Conservation (phyloP, 2,329 filamentous ascomycete species). For the Coleophoma crateriformis region DNA sequence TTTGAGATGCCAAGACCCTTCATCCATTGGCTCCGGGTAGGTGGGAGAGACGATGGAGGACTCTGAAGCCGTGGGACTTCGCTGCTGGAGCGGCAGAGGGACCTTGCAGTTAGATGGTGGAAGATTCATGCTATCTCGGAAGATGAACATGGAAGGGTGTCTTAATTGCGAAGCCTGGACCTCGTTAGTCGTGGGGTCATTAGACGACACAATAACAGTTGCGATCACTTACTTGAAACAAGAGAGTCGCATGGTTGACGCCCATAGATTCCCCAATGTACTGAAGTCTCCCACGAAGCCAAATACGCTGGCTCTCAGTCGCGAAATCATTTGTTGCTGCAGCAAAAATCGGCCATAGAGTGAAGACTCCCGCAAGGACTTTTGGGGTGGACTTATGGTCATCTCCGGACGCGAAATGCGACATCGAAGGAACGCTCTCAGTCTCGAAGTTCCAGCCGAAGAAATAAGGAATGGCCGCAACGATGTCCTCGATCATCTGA, state of each 20-base stretch:
- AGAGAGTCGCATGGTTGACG: slow-evolving; percentile 46
- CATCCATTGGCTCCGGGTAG: not conserved
- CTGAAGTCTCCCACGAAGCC: slow-evolving; percentile 43
- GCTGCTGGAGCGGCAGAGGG: not conserved
- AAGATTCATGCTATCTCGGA: not conserved
- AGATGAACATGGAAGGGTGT: slow-evolving; percentile 1
- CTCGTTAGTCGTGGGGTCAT: too few relatives aligned
- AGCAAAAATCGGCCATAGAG: slow-evolving; percentile 50
- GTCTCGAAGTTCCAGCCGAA: slow-evolving; percentile 48
- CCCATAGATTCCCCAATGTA: slow-evolving; percentile 49
- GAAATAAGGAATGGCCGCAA: slow-evolving; percentile 52
- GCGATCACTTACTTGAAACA: slow-evolving; percentile 37
- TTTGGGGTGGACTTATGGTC: slow-evolving; percentile 37
- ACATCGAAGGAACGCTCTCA: slow-evolving; percentile 26
- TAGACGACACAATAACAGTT: too few relatives aligned
- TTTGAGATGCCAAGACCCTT: not conserved
- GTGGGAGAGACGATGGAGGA: not conserved
- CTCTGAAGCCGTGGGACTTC: not conserved
- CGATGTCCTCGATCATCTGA: slow-evolving; percentile 48
- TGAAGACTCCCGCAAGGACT: slow-evolving; percentile 49
- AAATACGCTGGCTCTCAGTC: slow-evolving; percentile 49
- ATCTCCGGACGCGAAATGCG: slow-evolving; percentile 42
- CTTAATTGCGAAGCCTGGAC: not conserved
- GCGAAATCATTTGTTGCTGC: slow-evolving; percentile 49
- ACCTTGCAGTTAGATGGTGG: not conserved